A percentile compares a stretch with the other conserved stretches of the same genome.
Conservation (phyloP, 768 basidiomycete species). For the Megacollybia marginata region DNA sequence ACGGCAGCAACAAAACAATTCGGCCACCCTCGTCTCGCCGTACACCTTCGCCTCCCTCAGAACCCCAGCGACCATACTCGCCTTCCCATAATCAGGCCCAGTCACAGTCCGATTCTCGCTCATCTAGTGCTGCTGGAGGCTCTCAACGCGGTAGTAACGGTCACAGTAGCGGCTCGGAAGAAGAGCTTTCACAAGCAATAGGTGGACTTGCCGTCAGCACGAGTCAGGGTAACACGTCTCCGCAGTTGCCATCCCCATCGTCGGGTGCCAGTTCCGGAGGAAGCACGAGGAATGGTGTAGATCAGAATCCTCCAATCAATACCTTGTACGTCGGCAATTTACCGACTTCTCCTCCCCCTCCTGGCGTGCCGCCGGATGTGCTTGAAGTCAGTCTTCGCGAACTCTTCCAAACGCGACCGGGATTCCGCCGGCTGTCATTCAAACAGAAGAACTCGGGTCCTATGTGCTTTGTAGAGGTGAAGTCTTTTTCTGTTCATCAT, state of each 20-base stretch:
- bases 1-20: slow-evolving; percentile 17
- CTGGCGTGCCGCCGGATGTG: slow-evolving; percentile 67
- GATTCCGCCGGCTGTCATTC: slow-evolving; percentile 90
- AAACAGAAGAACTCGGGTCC: slow-evolving; percentile 96
- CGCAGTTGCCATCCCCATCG: slow-evolving; percentile 71
- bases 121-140: slow-evolving; percentile 23
- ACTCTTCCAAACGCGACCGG: slow-evolving; percentile 71
- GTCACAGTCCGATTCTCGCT: slow-evolving; percentile 16
- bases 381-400: slow-evolving; percentile 84
- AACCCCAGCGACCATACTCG: slow-evolving; percentile 1
- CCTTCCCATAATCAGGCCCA: not conserved
- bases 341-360: slow-evolving; percentile 69
- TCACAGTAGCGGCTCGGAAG: not conserved
- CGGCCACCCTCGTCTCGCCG: slow-evolving; percentile 4
- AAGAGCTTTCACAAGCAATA: slow-evolving; percentile 24
- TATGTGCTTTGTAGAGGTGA: slow-evolving; percentile 98
- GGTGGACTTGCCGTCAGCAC: slow-evolving; percentile 49
- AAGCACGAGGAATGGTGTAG: slow-evolving; percentile 44
- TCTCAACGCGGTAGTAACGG: slow-evolving; percentile 14
- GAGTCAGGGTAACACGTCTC: slow-evolving; percentile 51
- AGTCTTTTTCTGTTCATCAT: slow-evolving; percentile 5
- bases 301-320: slow-evolving; percentile 98
- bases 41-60: not conserved
- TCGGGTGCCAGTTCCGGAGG: slow-evolving; percentile 46
- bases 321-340: slow-evolving; percentile 99